Base-by-base conservation (phyloP, 257 asterid species). In the Jacaranda copaia region DNA sequence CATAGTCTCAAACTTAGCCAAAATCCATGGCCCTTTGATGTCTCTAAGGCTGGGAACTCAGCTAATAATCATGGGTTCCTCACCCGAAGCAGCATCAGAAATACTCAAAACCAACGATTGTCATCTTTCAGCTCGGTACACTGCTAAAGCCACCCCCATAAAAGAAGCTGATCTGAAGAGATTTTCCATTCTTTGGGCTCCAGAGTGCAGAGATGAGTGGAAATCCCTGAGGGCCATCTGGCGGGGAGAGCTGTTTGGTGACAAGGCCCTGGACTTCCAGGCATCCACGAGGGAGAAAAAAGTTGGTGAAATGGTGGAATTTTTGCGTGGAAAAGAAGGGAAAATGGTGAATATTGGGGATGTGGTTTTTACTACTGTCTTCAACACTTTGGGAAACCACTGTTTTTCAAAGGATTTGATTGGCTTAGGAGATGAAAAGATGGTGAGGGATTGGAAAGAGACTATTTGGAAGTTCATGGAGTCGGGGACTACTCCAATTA, bases 401-500 rank as follows among this genome's bases (percentile, higher is more conserved):
- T 83, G 84, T 73, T 86, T 86, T 53, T 83, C 89, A 0, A 52
- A 59, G 75, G 80, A 86, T 45, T 35, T 81, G 87, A 59, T 86
- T 13, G 15, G 63, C 8, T 46, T 78, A 10, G 83, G 77, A 13
- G 85, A 86, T 76, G 87, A 78, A 42, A 25, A 39, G 14, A 18
- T 35, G 20, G 55, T 51, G 11, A 64, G 67, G 67, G 83, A 81
- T 45, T 75, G 81, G 87, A 86, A 79, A 65, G 81, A 69, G 13
- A 81, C 75, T 38, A 19, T 86, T 10, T 86, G 87, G 87, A 83
- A 75, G 65, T 85, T 85, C 61, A 85, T 85, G 89, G 84, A 83
- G 56, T 76, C 75, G 16, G 82, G 82, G 15, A 83, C 89, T 3
- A 83, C 85, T 19, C 89, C 89, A 20, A 76, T 71, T 32, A 13